Evolutionary conservation across 257 asterid species (phyloP), one percentile per base, ranked within the genome.

Genomic region (Craterostigma plantagineum): DNA sequence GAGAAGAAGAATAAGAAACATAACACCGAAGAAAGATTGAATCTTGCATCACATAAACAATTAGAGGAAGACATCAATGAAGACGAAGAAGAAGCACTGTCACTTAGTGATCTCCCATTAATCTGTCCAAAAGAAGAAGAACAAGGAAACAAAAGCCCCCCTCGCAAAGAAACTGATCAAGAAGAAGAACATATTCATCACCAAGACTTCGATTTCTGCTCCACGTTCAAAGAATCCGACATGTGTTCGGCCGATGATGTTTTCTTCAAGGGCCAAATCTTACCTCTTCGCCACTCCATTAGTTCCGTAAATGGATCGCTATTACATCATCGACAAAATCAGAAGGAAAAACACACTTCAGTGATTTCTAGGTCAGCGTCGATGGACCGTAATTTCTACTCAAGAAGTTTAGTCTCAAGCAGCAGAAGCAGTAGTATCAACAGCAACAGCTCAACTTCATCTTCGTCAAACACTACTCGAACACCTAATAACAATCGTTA

Each of bases 211-310:
- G 64, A 75, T 51, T 82, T 82, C 55, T 55, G 68, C 40, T 62
- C 61, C 9, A 30, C 46, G 0, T 57, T 53, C 0, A 52, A 55
- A 13, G 66, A 66, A 15, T 57, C 79, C 0, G 63, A 70, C 37
- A 75, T 75, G 85, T 68, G 82, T 4, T 58, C 63, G 0, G 92
- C 91, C 0, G 95, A 82, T 39, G 80, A 82, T 17, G 65, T 82
- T 15, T 82, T 82, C 51, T 75, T 62, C 54, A 71, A 53, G 35
- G 95, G 95, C 38, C 76, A 63, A 62, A 72, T 82, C 41, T 60
- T 78, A 33, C 91, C 95, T 0, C 18, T 65, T 1, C 68, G 77
- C n/a, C 58, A 63, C 34, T 66, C 86, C 0, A 27, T 67, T 15
- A 62, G 72, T 45, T 50, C 68, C 7, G 65, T 23, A 23, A 2